Evolutionary conservation across 371 early-diverging fungal genomes (phyloP), one percentile per base, ranked within the genome.

Genomic region (Mortierella sp.): DNA sequence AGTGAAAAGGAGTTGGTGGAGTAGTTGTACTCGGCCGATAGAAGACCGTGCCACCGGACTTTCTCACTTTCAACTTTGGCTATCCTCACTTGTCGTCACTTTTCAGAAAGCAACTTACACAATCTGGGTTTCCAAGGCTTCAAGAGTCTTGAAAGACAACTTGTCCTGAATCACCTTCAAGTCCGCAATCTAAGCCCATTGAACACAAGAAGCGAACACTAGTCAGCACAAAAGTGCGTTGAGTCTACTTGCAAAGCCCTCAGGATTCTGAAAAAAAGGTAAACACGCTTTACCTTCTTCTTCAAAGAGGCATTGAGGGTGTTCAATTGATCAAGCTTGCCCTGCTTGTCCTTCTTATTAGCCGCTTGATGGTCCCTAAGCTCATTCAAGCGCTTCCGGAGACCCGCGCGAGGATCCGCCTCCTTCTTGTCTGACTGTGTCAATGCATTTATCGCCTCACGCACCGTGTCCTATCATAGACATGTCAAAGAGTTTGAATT

Each of bases 61-160:
- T 5, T 0, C 3, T 60, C 57, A 11, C 42, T 38, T 38, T 38
- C 42, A 38, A 38, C 42, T 38, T 38, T 38, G 42, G 5, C 1
- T 38, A 5, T 11, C 31, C 8, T 13, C 9, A 47, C 16, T 10
- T 19, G 6, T 44, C 60, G 26, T 28, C 21, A 24, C 3, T 16
- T 42, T 34, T 7, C 24, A 38, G 24, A 31, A 45, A 26, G 47
- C n/a, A 16, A 90, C 91, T 75, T 91, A 95, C 95, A 73, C 84
- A 87, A 98, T 95, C 74, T 93, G 93, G 70, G 80, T 89, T 81
- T 97, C 97, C 31, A 97, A 92, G 57, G 97, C 98, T 47, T 90
- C 95, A 31, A 92, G 90, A 48, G 91, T 93, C 90, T 94, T 96
- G 91, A 89, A 97, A 44, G 95, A 94, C 44, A 95, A 90, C 89